Base-by-base conservation (phyloP, 225 moss, liverwort and hornwort genomes). In the Neckera pumila region DNA sequence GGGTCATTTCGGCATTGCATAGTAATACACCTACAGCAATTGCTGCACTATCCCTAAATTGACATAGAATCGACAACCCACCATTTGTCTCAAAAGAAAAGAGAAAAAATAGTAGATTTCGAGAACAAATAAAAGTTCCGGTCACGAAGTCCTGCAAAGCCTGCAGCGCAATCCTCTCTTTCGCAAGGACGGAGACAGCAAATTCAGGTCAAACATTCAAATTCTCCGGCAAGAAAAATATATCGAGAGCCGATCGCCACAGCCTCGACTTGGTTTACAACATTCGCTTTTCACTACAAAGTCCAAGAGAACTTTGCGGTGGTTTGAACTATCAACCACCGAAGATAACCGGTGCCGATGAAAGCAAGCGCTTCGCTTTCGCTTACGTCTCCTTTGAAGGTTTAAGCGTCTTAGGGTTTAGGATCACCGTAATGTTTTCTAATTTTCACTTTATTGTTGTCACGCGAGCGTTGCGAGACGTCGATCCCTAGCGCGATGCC, bases 31-130 rank as follows among this genome's bases (percentile, higher is more conserved):
- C 91, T 97, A 98, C 93, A 97, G 86, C 94, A 98, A 95, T 92
- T 98, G 95, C 92, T 97, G 95, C 91, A 97, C 95, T 33, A 97
- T 95, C 36, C 96, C 97, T 42, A 98, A 89, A 87, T 98, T 97
- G 27, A 98, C 45, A 45, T 45, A 45, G 45, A 45, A 45, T 45
- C 45, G 45, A 45, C 45, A 45, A 45, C 45, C 45, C 45, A 45
- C 45, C 45, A 45, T 45, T 45, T 45, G 45, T 45, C 45, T 45
- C 45, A 45, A 45, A 45, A 45, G 45, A n/a, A 45, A 45, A 45
- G 45, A 45, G 45, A 45, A 45, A 45, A 45, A 45, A 45, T 45
- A 45, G 45, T 45, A 45, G 45, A 6, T 45, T 45, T 45, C 45
- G 45, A 6, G 45, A 45, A 45, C 45, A 45, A 45, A 45, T 45